A percentile compares a stretch with the other conserved stretches of the same genome.
These are phyloP conservation scores for Kwoniella sp. DNA, from an alignment of 768 basidiomycete species.

Conservation along the genomic window DNA sequence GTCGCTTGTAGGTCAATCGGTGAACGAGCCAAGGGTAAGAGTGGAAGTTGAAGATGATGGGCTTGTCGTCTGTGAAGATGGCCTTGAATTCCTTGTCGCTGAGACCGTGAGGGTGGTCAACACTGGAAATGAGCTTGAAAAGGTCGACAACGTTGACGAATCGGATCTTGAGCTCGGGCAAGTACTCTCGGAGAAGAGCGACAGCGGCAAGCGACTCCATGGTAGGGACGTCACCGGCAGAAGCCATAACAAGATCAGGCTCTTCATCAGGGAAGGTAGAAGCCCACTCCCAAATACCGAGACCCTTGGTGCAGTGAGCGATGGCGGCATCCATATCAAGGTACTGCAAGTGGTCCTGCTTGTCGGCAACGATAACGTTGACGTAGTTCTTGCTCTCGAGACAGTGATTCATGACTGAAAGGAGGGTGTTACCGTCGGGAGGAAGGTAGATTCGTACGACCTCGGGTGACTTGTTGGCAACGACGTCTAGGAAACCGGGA, in stretches of 20 bases:
- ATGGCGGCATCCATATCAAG: conserved; percentile 49
- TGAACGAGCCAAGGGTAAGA: conserved; percentile 60
- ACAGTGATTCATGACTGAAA: conserved; percentile 83
- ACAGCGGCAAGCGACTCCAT: conserved; percentile 85
- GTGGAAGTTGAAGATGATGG: conserved; percentile 79
- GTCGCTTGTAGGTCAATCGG: conserved; percentile 46
- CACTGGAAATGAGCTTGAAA: conserved; percentile 71
- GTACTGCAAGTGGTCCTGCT: conserved; percentile 59
- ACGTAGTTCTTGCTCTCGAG: conserved; percentile 72
- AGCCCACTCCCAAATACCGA: conserved; percentile 82
- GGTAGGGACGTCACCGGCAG: conserved; percentile 79
- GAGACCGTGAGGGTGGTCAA: conserved; percentile 57
- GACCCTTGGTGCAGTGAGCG: conserved; percentile 79
- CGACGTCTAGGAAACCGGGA: conserved; percentile 70
- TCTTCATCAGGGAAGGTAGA: conserved; percentile 66
- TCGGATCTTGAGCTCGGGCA: conserved; percentile 65
- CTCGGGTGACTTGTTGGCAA: conserved; percentile 69
- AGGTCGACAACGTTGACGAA: conserved; percentile 88
- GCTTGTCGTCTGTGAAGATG: conserved; percentile 51
- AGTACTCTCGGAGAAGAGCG: conserved; percentile 67
- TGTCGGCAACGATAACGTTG: conserved; percentile 75
- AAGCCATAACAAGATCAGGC: conserved; percentile 68
- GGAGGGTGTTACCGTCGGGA: conserved; percentile 81
- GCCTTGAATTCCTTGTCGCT: conserved; percentile 36
- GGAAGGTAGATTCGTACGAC: conserved; percentile 62